These are phyloP conservation scores for Euphorbia celastroides DNA, from an alignment of 441 rosid species.

Conservation along the genomic window DNA sequence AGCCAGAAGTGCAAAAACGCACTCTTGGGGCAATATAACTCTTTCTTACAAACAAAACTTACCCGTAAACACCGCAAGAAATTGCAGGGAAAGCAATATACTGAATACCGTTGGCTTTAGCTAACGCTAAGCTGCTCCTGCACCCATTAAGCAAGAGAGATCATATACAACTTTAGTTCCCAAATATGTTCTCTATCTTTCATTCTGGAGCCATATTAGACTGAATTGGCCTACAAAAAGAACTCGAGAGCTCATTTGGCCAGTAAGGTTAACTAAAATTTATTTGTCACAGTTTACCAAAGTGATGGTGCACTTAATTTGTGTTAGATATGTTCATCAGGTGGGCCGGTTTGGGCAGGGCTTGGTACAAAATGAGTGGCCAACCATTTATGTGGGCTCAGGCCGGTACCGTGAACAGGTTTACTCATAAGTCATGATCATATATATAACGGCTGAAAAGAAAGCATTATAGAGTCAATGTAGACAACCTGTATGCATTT, in stretches of 20 bases:
- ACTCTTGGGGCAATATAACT: too few species aligned
- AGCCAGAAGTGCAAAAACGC: too few species aligned
- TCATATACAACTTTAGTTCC: neutral
- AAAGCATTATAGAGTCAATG: neutral
- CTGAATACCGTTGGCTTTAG: conserved; percentile 38
- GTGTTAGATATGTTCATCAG: too few species aligned
- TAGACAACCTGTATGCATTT: conserved; percentile 48
- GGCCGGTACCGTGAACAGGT: too few species aligned
- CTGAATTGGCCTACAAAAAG: neutral
- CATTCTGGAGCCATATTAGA: neutral
- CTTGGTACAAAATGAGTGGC: too few species aligned
- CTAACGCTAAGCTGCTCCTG: conserved; percentile 5
- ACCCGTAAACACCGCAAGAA: conserved; percentile 71
- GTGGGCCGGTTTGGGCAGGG: too few species aligned
- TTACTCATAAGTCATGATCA: neutral
- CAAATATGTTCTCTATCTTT: neutral
- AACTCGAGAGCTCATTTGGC: neutral
- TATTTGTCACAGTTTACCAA: too few species aligned
- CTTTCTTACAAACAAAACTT: too few species aligned
- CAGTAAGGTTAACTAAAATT: too few species aligned
- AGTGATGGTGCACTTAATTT: neutral
- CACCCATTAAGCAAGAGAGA: neutral
- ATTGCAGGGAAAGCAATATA: conserved; percentile 81
- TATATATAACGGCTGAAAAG: neutral
- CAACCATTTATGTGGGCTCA: too few species aligned